Evolutionary conservation across 2,329 filamentous ascomycete species (phyloP), one percentile per base, ranked within the genome.

Genomic region (Knufia fluminis): DNA sequence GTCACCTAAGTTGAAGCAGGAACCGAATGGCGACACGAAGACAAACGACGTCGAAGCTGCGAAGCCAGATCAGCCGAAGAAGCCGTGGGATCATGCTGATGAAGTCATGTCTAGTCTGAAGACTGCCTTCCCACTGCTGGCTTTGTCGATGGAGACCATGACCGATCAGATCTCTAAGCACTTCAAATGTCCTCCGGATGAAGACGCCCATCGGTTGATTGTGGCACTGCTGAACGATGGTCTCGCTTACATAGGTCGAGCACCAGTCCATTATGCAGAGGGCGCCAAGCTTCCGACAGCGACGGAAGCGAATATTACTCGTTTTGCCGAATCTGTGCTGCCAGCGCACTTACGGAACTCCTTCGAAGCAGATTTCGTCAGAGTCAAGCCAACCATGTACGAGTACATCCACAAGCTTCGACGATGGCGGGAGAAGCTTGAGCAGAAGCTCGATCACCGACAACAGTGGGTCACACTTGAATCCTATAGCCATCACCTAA

Each of bases 61-160:
- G 23, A 56, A 51, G 45, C 50, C 51, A 39, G 68, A 73, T 45
- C 68, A 69, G 48, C 69, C 71, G 10, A 90, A 87, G 70, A 87
- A 86, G 56, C 89, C 94, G 0, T 97, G 92, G 92, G 92, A 98
- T 64, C 83, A 94, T 60, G 91, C 89, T 0, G 92, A 98, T 59
- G 90, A 97, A 64, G 88, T 98, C 53, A 89, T 95, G 77, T 86
- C 89, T 28, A 86, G 89, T 24, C 80, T 98, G 48, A 97, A 98
- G 74, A 97, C 92, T 4, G 90, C 91, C 0, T 98, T 97, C 74
- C 92, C 92, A 20, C 76, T 99, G 16, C 78, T 99, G 59, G 92
- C 94, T 8, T 73, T 97, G 38, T 96, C 91, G 0, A 97, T 99
- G 92, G 92, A 99, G 71, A 95, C 91, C 0, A 98, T 97, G 89